Conservation (phyloP, 495 filamentous ascomycete species). For the Aspergillus hancockii region DNA sequence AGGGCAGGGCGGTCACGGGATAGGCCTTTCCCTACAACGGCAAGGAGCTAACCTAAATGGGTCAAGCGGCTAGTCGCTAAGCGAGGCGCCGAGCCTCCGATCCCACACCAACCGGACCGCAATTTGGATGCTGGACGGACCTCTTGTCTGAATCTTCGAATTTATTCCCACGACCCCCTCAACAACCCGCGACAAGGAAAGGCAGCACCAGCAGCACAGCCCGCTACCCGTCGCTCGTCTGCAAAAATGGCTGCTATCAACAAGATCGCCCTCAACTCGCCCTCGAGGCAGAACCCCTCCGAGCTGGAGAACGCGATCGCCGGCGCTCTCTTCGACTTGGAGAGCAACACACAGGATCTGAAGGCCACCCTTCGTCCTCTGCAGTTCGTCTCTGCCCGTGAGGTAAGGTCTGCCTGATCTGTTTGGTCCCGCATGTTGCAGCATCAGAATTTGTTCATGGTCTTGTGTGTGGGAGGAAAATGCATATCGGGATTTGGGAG, state of each 20-base stretch:
- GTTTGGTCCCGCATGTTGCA: background rate
- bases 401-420: slow-evolving; percentile 70
- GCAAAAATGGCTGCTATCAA: slow-evolving; percentile 72
- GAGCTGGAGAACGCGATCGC: slow-evolving; percentile 95
- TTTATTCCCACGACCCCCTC: slow-evolving; percentile 28
- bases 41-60: slow-evolving; percentile 26
- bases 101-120: slow-evolving; percentile 34
- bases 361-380: slow-evolving; percentile 89
- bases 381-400: slow-evolving; percentile 95
- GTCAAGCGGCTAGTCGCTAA: slow-evolving; percentile 39
- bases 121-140: slow-evolving; percentile 26
- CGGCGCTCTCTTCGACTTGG: slow-evolving; percentile 92
- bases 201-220: slow-evolving; percentile 43
- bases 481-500: background rate
- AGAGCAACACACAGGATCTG: slow-evolving; percentile 96
- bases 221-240: slow-evolving; percentile 44
- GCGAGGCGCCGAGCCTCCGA: slow-evolving; percentile 41
- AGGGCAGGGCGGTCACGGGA: slow-evolving; percentile 42
- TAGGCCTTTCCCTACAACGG: slow-evolving; percentile 30
- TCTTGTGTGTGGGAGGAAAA: slow-evolving; percentile 8
- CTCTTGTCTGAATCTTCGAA: slow-evolving; percentile 13
- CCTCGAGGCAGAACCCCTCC: slow-evolving; percentile 87
- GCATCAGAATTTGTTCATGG: slow-evolving; percentile 13
- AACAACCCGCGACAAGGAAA: slow-evolving; percentile 30
- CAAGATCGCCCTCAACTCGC: slow-evolving; percentile 97